A percentile compares a stretch with the other conserved stretches of the same genome.
phyloP scores from a whole-genome alignment of 352 stramenopile species.

The Phytophthora tubulina region DNA sequence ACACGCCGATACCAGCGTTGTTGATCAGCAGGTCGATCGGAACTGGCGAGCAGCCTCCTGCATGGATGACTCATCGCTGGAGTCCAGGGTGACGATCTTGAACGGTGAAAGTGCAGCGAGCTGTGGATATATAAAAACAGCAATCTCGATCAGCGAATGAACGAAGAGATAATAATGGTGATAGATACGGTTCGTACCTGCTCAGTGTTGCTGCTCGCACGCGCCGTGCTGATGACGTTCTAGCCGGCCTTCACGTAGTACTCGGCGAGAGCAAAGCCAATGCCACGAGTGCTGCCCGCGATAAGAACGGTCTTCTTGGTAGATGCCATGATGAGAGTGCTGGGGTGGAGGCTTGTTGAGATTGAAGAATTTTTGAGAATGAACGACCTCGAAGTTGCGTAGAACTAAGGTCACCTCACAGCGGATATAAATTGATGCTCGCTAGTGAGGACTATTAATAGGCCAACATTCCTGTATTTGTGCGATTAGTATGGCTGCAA shows the following conservation, averaged over 20 bases:
- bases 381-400: not conserved
- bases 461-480: not conserved
- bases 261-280: slow-evolving; percentile 14
- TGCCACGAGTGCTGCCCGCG: slow-evolving; percentile 10
- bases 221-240: slow-evolving; percentile 23
- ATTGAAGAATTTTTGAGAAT: slow-evolving; percentile 6
- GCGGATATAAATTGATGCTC: not conserved
- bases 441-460: not conserved
- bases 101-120: slow-evolving; percentile 11
- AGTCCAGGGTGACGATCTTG: slow-evolving; percentile 15
- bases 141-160: not conserved
- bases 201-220: slow-evolving; percentile 17
- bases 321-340: not conserved
- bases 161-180: not conserved
- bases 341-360: slow-evolving; percentile 2
- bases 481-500: not conserved
- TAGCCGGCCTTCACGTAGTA: slow-evolving; percentile 14
- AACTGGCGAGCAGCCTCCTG: slow-evolving; percentile 12
- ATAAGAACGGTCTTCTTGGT: slow-evolving; percentile 19
- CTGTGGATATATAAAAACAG: not conserved
- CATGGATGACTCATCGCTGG: slow-evolving; percentile 3
- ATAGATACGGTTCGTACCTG: not conserved
- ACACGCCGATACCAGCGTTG: slow-evolving; percentile 15
- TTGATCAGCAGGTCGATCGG: slow-evolving; percentile 26
- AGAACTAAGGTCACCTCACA: not conserved